These are phyloP conservation scores for Lophiostoma macrostomum DNA, from an alignment of 495 filamentous ascomycete genomes.

Conservation along the genomic window DNA sequence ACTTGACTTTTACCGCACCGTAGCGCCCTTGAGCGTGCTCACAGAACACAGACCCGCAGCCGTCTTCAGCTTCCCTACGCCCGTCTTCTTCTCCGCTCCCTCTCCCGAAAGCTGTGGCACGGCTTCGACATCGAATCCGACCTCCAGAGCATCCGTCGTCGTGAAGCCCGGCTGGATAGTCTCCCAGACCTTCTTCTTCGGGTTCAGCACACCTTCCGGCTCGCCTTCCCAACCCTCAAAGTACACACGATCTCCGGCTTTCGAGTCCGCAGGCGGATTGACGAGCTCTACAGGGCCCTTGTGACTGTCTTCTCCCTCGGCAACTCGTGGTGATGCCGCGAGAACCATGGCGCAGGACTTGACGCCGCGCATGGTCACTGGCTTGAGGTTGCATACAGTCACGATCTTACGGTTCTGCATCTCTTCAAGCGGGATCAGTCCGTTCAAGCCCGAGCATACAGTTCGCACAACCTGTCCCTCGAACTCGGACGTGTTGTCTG, in stretches of 20 bases:
- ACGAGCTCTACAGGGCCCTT: conserved; percentile 91
- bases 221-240: conserved; percentile 94
- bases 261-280: conserved; percentile 71
- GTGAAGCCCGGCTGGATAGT: conserved; percentile 90
- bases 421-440: conserved; percentile 83
- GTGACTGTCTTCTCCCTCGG: conserved; percentile 80
- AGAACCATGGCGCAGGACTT: conserved; percentile 95
- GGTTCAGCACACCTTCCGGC: conserved; percentile 89
- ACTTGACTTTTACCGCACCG: conserved; percentile 31
- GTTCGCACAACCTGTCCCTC: conserved; percentile 88
- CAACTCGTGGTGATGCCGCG: conserved; percentile 77
- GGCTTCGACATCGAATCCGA: conserved; percentile 66
- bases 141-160: conserved; percentile 73
- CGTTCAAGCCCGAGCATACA: conserved; percentile 94
- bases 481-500: conserved; percentile 81
- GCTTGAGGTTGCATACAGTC: conserved; percentile 95
- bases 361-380: conserved; percentile 96
- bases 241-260: conserved; percentile 79
- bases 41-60: conserved; percentile 42
- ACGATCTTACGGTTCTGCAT: conserved; percentile 96
- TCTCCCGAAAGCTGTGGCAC: conserved; percentile 61
- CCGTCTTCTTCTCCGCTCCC: conserved; percentile 45
- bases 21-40: conserved; percentile 39
- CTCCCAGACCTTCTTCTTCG: conserved; percentile 99
- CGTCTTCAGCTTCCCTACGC: conserved; percentile 40